phyloP scores from a whole-genome alignment of 1,284 basidiomycete genomes.

The Athelia psychrophila region DNA sequence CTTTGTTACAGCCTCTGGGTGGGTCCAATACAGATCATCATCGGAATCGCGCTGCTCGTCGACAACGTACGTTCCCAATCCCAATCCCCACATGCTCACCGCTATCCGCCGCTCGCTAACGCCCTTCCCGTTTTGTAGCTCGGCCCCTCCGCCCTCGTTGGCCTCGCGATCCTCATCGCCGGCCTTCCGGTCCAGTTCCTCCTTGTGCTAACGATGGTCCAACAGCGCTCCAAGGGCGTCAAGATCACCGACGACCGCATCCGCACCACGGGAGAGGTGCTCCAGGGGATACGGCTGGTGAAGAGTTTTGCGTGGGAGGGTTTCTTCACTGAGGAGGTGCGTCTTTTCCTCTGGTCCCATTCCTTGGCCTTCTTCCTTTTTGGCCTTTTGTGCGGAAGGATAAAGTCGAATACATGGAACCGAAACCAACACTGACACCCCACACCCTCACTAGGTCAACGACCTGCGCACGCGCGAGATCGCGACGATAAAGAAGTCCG shows the following conservation, averaged over 20 bases:
- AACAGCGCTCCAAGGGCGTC: slow-evolving; percentile 50
- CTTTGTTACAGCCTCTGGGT: slow-evolving; percentile 35
- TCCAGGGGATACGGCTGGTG: slow-evolving; percentile 43
- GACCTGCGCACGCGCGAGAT: slow-evolving; percentile 52
- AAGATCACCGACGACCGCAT: slow-evolving; percentile 56
- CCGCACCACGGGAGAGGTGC: slow-evolving; percentile 45
- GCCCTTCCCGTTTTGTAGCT: slow-evolving; percentile 53
- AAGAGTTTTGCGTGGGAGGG: slow-evolving; percentile 44
- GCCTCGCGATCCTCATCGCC: slow-evolving; percentile 47
- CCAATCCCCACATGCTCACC: neutral
- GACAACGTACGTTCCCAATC: slow-evolving; percentile 29
- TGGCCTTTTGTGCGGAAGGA: too few relatives aligned
- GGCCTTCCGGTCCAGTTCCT: slow-evolving; percentile 48
- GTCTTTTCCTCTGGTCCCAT: too few relatives aligned
- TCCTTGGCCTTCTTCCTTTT: too few relatives aligned
- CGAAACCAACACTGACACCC: too few relatives aligned
- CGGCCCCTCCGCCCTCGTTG: slow-evolving; percentile 52
- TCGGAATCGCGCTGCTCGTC: slow-evolving; percentile 50
- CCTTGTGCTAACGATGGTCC: slow-evolving; percentile 50
- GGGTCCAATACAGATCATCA: slow-evolving; percentile 41
- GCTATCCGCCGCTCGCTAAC: slow-evolving; percentile 37
- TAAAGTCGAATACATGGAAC: too few relatives aligned
- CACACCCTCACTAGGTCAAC: too few relatives aligned
- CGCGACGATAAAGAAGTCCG: slow-evolving; percentile 41
- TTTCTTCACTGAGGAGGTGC: slow-evolving; percentile 50